Conservation (phyloP, 2,329 filamentous ascomycete species). For the Xylaria sp. region DNA sequence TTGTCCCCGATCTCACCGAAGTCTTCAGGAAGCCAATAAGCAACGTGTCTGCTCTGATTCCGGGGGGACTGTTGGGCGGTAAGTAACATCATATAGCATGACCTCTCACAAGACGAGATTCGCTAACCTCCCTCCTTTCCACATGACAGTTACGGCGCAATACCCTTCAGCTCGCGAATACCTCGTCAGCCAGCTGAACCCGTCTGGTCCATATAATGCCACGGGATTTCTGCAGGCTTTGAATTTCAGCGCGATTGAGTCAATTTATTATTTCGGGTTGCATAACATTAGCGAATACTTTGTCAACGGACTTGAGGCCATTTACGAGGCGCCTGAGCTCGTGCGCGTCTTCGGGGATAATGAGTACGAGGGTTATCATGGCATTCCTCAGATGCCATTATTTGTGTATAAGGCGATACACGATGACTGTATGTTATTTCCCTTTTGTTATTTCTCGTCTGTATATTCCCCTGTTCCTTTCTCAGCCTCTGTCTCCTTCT, state of each 20-base stretch:
- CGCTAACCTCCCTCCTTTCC: not conserved
- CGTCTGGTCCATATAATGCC: constrained; percentile 10
- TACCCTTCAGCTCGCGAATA: constrained; percentile 11
- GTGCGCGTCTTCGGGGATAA: constrained; percentile 34
- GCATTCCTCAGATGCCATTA: constrained; percentile 52
- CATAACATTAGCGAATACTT: constrained; percentile 13
- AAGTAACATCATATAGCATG: not conserved
- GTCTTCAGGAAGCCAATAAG: constrained; percentile 52
- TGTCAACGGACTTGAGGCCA: constrained; percentile 41
- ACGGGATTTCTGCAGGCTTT: constrained; percentile 9
- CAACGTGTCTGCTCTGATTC: constrained; percentile 31
- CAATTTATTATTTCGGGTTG: not conserved
- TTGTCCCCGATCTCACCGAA: too few species aligned
- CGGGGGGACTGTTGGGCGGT: constrained; percentile 32
- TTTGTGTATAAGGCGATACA: constrained; percentile 58
- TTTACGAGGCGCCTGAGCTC: constrained; percentile 28
- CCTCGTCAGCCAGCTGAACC: constrained; percentile 14
- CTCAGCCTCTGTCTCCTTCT: too few species aligned
- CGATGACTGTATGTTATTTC: too few species aligned
- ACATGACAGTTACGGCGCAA: constrained; percentile 3
- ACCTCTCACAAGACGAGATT: not conserved
- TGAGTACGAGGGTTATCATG: constrained; percentile 43
- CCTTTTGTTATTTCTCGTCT: too few species aligned
- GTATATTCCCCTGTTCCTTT: too few species aligned
- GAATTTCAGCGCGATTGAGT: not conserved